Evolutionary conservation across 345 rosid genomes (phyloP).

Genomic region (Ricinus communis): DNA sequence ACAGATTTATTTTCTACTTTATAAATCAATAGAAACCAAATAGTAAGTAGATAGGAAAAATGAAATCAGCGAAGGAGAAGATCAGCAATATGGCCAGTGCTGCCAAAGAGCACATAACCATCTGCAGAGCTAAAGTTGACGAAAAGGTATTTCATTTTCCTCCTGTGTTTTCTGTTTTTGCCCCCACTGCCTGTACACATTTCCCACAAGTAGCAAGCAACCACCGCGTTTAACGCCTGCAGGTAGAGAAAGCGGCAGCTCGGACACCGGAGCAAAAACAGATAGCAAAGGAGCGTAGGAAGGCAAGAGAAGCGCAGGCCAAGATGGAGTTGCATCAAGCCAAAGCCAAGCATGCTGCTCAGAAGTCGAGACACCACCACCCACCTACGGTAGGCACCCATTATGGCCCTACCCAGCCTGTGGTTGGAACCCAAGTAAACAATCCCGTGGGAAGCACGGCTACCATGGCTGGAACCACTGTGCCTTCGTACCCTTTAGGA

Average conservation of each 20-base stretch:
- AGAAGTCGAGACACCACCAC: slow-evolving; percentile 26
- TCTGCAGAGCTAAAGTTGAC: slow-evolving; percentile 51
- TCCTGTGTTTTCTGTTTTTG: background rate
- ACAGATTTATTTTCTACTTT: no score
- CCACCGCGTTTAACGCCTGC: no score
- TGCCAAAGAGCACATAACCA: slow-evolving; percentile 55
- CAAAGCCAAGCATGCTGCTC: slow-evolving; percentile 56
- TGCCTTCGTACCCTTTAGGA: slow-evolving; percentile 28
- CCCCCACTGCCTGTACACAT: no score
- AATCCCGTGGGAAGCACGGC: slow-evolving; percentile 26
- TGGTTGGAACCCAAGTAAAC: slow-evolving; percentile 15
- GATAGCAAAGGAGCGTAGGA: slow-evolving; percentile 55
- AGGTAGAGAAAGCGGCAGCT: slow-evolving; percentile 54
- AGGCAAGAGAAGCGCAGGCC: slow-evolving; percentile 64
- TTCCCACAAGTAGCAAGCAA: no score
- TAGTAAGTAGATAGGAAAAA: slow-evolving; percentile 19
- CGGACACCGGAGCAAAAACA: slow-evolving; percentile 54
- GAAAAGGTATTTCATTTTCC: slow-evolving; percentile 37
- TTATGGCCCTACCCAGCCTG: background rate
- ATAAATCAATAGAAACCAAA: background rate
- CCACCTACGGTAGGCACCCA: slow-evolving; percentile 4
- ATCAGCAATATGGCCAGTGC: slow-evolving; percentile 62
- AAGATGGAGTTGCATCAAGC: slow-evolving; percentile 70
- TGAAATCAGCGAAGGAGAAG: slow-evolving; percentile 64
- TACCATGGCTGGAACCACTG: slow-evolving; percentile 23